Evolutionary conservation across 2,329 filamentous ascomycete species (phyloP), one percentile per base, ranked within the genome.

Genomic region (Alternaria infectoria): DNA sequence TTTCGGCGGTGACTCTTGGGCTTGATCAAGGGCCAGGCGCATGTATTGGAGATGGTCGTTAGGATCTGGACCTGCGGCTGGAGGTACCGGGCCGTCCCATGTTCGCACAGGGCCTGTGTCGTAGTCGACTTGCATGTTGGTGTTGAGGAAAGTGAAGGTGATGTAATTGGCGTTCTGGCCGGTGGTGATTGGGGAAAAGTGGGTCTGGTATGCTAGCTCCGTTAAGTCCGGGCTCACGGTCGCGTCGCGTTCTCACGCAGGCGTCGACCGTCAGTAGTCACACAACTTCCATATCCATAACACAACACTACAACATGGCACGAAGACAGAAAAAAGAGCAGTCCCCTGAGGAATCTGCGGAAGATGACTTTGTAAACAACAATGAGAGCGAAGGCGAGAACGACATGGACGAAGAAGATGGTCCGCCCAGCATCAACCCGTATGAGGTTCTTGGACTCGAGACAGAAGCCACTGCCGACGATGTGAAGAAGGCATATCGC

Each of bases 401-500:
- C 7, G 69, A 74, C 11, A 60, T 69, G 4, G 63, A 66, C 10
- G 73, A 71, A 44, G 72, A 74, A 43, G 85, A 84, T 60, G 86
- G 88, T 40, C 90, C 88, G 1, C 91, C 92, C 0, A 88, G 91
- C 46, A 86, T 89, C 73, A 81, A 89, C 71, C 95, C 96, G 0
- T 99, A 99, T 76, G 87, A 90, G 72, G 88, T 95, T 57, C 88
- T 99, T 9, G 87, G 85, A 21, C 80, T 99, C 44, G 86, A 90
- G 40, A 88, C 88, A 64, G 83, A 87, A 56, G 93, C 93, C 13
- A 92, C 91, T 0, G 82, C 89, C 44, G 89, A 93, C 66, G 88
- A 97, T 74, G 87, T 99, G 82, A 97, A 96, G 79, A 89, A 88
- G 17, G 93, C 95, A 17, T 99, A 99, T 83, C 91, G 93, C 76